Conservation (phyloP, 495 filamentous ascomycete species). For the Penicillium canariense region DNA sequence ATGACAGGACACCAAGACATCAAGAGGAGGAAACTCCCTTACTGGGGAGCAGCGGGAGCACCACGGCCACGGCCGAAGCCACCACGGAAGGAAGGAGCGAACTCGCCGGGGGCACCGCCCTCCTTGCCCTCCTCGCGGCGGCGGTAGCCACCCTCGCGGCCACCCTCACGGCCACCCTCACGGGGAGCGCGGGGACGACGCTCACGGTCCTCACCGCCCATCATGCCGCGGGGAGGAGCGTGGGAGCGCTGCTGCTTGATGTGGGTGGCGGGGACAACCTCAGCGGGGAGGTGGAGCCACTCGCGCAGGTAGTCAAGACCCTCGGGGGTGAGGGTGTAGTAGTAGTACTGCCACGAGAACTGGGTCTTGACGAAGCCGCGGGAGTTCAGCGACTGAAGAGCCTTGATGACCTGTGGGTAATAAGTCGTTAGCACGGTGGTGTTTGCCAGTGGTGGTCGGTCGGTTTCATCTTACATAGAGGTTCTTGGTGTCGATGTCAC, state of each 20-base stretch:
- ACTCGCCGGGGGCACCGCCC: constrained; percentile 91
- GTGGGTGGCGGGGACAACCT: constrained; percentile 98
- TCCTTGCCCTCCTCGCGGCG: constrained; percentile 91
- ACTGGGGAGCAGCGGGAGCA: constrained; percentile 64
- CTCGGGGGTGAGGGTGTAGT: constrained; percentile 99
- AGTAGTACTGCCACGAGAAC: constrained; percentile 99
- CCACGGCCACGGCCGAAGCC: constrained; percentile 89
- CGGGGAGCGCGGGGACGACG: constrained; percentile 79
- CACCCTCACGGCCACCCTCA: constrained; percentile 91
- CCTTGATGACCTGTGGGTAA: constrained; percentile 81
- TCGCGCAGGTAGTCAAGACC: constrained; percentile 99
- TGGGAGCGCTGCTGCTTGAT: constrained; percentile 99
- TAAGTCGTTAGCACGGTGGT: constrained; percentile 1
- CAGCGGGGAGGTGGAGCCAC: constrained; percentile 99
- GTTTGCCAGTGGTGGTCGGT: background rate
- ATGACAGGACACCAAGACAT: constrained; percentile 33
- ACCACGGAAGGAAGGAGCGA: constrained; percentile 94
- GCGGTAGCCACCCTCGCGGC: constrained; percentile 90
- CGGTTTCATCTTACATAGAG: constrained; percentile 59
- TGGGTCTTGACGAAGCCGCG: constrained; percentile 98
- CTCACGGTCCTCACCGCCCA: constrained; percentile 87
- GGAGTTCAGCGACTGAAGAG: constrained; percentile 93
- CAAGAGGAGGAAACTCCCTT: constrained; percentile 18
- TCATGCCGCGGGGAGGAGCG: constrained; percentile 96
- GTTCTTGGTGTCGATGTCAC: constrained; percentile 97